Evolutionary conservation across 2,329 filamentous ascomycete genomes (phyloP), one percentile per base, ranked within the genome.

Genomic region (Arachnopeziza araneosa): DNA sequence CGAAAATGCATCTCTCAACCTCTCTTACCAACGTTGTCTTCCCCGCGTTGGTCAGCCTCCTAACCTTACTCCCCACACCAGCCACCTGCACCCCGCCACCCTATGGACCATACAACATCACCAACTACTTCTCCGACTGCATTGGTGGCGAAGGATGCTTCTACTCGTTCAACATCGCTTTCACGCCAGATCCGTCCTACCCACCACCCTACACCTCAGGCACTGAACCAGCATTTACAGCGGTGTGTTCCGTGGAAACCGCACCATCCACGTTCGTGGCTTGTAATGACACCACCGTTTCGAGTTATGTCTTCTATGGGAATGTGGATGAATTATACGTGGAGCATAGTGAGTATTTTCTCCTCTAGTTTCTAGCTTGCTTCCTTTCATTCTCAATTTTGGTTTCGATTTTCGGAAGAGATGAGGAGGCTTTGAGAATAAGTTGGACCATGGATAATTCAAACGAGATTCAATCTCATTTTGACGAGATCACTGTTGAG

Each of bases 31-130:
- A 30, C 26, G 9, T 30, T 30, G 5, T 30, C 26, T 5, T 30
- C 26, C 26, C 26, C 26, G 9, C 26, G 5, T 9, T 30, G 4
- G 26, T 30, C 26, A 30, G 26, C 26, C 26, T 30, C 26, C 26
- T 30, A n/a, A n/a, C n/a, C n/a, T n/a, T n/a, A 5, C 26, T 30
- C 26, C 26, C 26, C 26, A 30, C 26, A 30, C 26, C 26, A 30
- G 26, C 26, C 26, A 30, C 26, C 26, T 30, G 26, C 26, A 9
- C 4, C 26, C 26, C 26, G 19, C 54, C 54, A 7, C 54, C 54
- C 2, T 56, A 50, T 44, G 54, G 44, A 24, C 36, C 54, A 8
- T 56, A 56, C 54, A 56, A 56, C 44, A 50, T 56, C 30, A 55
- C 53, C n/a, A 22, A 24, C 1, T 48, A 30, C 22, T 19, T 30